Evolutionary conservation across 164 flowering plant genomes (phyloP).

Genomic region (Echeveria elegans): DNA sequence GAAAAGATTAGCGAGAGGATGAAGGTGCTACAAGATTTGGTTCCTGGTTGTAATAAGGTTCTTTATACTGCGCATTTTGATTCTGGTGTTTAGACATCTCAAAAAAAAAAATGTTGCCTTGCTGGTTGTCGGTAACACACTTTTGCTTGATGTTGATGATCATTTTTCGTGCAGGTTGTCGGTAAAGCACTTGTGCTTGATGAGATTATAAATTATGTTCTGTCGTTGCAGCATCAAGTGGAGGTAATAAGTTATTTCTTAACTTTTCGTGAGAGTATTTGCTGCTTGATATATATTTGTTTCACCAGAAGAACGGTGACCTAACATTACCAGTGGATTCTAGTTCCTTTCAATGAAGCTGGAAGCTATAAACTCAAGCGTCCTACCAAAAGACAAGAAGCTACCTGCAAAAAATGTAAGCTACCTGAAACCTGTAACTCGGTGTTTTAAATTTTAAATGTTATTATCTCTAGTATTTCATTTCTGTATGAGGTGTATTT

Average conservation of each 20-base stretch:
- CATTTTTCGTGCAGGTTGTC: slow-evolving; percentile 36
- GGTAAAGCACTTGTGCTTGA: slow-evolving; percentile 86
- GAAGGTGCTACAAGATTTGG: slow-evolving; percentile 91
- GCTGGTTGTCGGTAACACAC: slow-evolving; percentile 77
- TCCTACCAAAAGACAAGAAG: slow-evolving; percentile 43
- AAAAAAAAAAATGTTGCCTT: not conserved
- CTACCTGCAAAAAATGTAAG: slow-evolving; percentile 78
- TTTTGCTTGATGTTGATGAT: slow-evolving; percentile 60
- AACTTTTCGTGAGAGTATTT: not conserved
- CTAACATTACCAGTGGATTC: slow-evolving; percentile 14
- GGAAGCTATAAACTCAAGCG: slow-evolving; percentile 82
- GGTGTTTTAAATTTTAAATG: not conserved
- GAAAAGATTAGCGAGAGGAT: slow-evolving; percentile 98
- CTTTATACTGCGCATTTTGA: not conserved
- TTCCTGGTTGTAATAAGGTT: slow-evolving; percentile 98
- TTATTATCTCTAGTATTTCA: not conserved
- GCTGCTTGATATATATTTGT: slow-evolving; percentile 8
- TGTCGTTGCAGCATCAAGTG: slow-evolving; percentile 74
- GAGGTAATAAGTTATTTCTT: slow-evolving; percentile 35
- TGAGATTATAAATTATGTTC: slow-evolving; percentile 85
- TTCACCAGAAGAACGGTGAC: not conserved
- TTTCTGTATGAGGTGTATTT: not conserved
- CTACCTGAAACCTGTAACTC: slow-evolving; percentile 4
- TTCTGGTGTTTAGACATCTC: not conserved
- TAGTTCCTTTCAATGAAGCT: slow-evolving; percentile 98